Base-by-base conservation (phyloP, 2,329 filamentous ascomycete genomes). In the Aspergillus fructus region DNA sequence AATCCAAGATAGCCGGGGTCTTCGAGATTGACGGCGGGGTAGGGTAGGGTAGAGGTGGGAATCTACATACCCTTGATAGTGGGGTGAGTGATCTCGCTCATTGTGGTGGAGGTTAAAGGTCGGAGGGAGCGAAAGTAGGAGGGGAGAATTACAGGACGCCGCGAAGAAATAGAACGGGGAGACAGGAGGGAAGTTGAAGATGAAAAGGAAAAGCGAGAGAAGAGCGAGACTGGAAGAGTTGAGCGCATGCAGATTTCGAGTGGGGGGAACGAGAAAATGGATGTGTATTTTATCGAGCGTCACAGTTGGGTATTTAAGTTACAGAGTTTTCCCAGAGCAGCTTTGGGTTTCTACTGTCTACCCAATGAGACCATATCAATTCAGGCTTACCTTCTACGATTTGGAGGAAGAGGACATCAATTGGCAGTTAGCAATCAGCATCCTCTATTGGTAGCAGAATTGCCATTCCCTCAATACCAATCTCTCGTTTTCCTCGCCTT, bases 61-160 rank as follows among this genome's bases (percentile, higher is more conserved):
- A 62, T 62, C 55, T 62, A 73, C 76, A 65, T 80, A 88, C 87
- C 86, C 80, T 90, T 84, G 82, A 91, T 91, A 73, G 88, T 90
- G 75, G 86, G 85, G 83, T 91, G 88, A 66, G 82, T 83, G 77
- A 90, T 85, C 72, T 90, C 84, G 76, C 81, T 78, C 88, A 90
- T 90, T 70, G 71, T 85, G 75, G 63, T 55, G 50, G 61, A 61
- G 52, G 62, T 64, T 45, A 59, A 62, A 59, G 37, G 53, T 45
- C 55, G 62, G 59, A 54, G 58, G 61, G 55, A 51, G 56, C 33
- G 54, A 54, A 24, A 48, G 56, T 55, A 50, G 57, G 56, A 53
- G 11, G 23, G 59, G 56, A 61, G 46, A 48, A 53, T 58, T 62
- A 64, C 24, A 43, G 55, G 59, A 62, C 23, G 64, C 59, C 64